Conservation (phyloP, 2,329 filamentous ascomycete species). For the Cucurbitaria berberidis region DNA sequence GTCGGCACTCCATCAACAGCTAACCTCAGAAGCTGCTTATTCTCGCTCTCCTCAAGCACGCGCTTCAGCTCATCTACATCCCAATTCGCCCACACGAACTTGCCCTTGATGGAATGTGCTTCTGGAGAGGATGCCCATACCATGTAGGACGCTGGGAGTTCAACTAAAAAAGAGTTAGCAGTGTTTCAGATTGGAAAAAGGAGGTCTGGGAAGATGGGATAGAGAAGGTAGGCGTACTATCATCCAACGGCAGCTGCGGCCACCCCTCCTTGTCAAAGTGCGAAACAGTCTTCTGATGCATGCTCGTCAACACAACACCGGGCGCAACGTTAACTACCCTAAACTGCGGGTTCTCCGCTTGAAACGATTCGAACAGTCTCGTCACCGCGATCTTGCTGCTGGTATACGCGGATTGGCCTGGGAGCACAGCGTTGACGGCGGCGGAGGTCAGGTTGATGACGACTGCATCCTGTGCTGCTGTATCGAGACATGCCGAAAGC, state of each 20-base stretch:
- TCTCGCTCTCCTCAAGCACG: constrained; percentile 26
- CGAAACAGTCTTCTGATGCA: constrained; percentile 20
- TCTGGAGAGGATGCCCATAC: constrained; percentile 37
- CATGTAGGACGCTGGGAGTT: constrained; percentile 35
- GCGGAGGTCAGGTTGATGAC: constrained; percentile 18
- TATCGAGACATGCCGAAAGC: no score
- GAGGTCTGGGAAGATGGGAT: constrained; percentile 3
- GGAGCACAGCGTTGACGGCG: constrained; percentile 10
- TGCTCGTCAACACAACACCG: constrained; percentile 48
- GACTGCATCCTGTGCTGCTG: constrained; percentile 11
- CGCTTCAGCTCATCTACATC: constrained; percentile 37
- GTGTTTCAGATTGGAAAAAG: not conserved
- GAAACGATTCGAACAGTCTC: constrained; percentile 46
- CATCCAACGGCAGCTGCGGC: constrained; percentile 5
- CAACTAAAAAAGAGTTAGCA: constrained; percentile 6
- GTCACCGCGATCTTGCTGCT: constrained; percentile 40
- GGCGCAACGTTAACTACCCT: constrained; percentile 50
- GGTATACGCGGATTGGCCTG: constrained; percentile 31
- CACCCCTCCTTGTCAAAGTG: not conserved
- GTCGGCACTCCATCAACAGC: not conserved
- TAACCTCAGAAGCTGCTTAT: constrained; percentile 5
- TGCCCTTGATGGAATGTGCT: constrained; percentile 25
- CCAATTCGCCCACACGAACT: constrained; percentile 33
- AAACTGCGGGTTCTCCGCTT: constrained; percentile 45
- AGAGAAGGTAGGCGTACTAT: constrained; percentile 7